Evolutionary conservation across 345 rosid species (phyloP).

Genomic region (Raphanus raphanistrum): DNA sequence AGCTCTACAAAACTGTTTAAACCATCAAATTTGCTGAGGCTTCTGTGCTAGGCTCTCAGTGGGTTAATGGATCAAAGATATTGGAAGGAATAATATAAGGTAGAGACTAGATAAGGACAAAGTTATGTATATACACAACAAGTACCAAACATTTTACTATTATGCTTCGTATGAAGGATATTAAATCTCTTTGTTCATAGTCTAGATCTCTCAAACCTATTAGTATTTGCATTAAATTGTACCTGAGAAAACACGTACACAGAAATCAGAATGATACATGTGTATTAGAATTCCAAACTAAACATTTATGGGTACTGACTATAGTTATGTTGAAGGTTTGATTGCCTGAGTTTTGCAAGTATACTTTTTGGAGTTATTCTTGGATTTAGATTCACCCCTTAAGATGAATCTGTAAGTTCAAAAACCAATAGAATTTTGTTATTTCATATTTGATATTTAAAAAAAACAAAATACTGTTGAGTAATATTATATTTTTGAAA

Average conservation of each 20-base stretch:
- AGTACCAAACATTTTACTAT: slow-evolving; percentile 7
- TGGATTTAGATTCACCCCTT: too few species aligned
- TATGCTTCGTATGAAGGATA: slow-evolving; percentile 14
- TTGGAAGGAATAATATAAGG: slow-evolving; percentile 15
- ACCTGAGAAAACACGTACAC: slow-evolving; percentile 13
- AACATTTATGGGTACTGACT: not conserved
- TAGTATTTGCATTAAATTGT: not conserved
- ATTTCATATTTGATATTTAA: too few species aligned
- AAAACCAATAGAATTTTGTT: too few species aligned
- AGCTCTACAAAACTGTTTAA: slow-evolving; percentile 49
- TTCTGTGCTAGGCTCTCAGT: slow-evolving; percentile 47
- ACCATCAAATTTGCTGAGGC: slow-evolving; percentile 49
- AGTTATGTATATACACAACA: slow-evolving; percentile 30
- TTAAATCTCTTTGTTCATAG: not conserved
- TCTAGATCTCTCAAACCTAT: slow-evolving; percentile 4
- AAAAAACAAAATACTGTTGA: too few species aligned
- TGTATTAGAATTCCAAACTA: not conserved
- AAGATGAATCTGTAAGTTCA: too few species aligned
- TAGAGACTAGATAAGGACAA: slow-evolving; percentile 25
- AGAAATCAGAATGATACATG: not conserved
- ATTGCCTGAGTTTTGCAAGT: slow-evolving; percentile 12
- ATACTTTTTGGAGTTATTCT: too few species aligned
- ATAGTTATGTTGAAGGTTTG: not conserved
- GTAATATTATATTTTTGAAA: too few species aligned
- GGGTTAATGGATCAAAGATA: not conserved